Base-by-base conservation (phyloP, 2,329 filamentous ascomycete species). In the Fusarium tupiense region DNA sequence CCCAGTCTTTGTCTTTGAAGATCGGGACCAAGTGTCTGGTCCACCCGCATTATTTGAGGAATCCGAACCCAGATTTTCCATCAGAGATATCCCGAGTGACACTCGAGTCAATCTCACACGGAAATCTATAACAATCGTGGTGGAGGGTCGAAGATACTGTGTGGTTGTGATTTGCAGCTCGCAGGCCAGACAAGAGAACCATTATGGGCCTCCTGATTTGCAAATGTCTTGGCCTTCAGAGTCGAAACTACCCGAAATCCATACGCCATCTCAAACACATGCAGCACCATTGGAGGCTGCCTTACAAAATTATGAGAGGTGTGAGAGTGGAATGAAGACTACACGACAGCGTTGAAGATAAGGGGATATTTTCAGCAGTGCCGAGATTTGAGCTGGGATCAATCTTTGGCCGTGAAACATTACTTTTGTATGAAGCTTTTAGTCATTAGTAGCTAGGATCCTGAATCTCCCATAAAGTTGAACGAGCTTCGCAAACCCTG, bases 191-290 rank as follows among this genome's bases (percentile, higher is more conserved):
- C 56, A 49, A 33, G 31, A 49, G 19, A 59, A 24, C 16, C 24
- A 17, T 26, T 4, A 10, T 5, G 43, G 43, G 43, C 19, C 2
- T n/a, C 10, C 33, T 50, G 8, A 16, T 38, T 60, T 8, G 13
- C 33, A 31, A 24, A 17, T 47, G 31, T 6, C 5, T 59, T 31
- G 43, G 43, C 57, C 57, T 19, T 31, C 57, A 19, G 31, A 60
- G 22, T 2, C 31, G 17, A 29, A 4, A 24, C 43, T 33, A 8
- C 6, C 24, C 33, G 10, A n/a, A 60, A 50, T 33, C 33, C 8
- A 33, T 7, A 3, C 8, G 7, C 11, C 29, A 0, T 0, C 2
- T 10, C 11, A 33, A 50, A 19, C 16, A 19, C 2, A 5, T n/a
- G 3, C 3, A 33, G 22, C 16, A 19, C 12, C 10, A 22, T 31